Evolutionary conservation across 2,329 filamentous ascomycete species (phyloP), one percentile per base, ranked within the genome.

Genomic region (Tolypocladium endophyticum): DNA sequence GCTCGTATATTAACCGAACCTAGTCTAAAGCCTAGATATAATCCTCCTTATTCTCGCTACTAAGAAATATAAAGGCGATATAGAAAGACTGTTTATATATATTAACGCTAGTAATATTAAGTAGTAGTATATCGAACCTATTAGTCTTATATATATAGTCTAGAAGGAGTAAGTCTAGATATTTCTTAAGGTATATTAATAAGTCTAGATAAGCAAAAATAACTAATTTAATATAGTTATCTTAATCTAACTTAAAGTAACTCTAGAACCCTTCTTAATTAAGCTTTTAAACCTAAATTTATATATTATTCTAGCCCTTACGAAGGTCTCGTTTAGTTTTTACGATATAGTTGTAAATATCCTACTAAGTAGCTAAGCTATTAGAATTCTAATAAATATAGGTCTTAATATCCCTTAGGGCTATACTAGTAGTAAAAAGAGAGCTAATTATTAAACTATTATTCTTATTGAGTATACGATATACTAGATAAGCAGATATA

Each of bases 61-160:
- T 62, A 0, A 67, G 58, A 35, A 68, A 67, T 53, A 60, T 61
- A 62, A 68, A 68, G 9, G 62, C 60, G 52, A 68, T 66, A 58
- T 47, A 69, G 43, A 68, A 69, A 2, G 62, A 64, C 1, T 56
- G 52, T 38, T 66, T 20, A 43, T 47, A 67, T 43, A 60, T 57
- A 60, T 66, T 54, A 59, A 69, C 59, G 3, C 60, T 58, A 59
- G 67, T 59, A 5, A 68, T 67, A 58, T 67, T 60, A 30, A 68
- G 61, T 16, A 69, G 60, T 5, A 58, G 64, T 59, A 69, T 68
- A 2, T 25, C 41, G 28, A 65, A 63, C 54, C 65, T 67, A 36
- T 67, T 68, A 4, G 60, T 68, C 56, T 69, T 67, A 43, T 68
- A 67, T 9, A 59, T 67, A 53, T 57, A 68, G 43, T 66, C 62